These are phyloP conservation scores for Claviceps sp. DNA, from an alignment of 2,329 filamentous ascomycete species.

Conservation along the genomic window DNA sequence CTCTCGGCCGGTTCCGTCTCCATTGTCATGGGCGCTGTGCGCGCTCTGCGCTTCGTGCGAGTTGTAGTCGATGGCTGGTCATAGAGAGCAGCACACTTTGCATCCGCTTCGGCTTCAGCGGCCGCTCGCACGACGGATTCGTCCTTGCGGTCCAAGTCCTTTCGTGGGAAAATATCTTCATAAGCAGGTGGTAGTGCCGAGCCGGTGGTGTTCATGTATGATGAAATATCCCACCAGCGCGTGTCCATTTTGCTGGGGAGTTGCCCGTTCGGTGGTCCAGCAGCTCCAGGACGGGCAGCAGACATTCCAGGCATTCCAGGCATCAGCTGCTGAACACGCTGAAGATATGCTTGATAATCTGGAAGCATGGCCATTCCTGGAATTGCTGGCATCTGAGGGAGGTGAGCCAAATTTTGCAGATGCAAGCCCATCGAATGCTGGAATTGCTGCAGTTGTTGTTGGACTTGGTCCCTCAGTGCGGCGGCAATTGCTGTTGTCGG, in stretches of 20 bases:
- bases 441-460: constrained; percentile 61
- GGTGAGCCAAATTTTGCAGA: constrained; percentile 41
- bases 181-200: constrained; percentile 57
- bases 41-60: constrained; percentile 8
- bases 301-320: constrained; percentile 51
- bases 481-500: constrained; percentile 50
- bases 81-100: constrained; percentile 40
- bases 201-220: constrained; percentile 30
- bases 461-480: constrained; percentile 60
- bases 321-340: constrained; percentile 57
- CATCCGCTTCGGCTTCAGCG: constrained; percentile 44
- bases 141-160: constrained; percentile 41
- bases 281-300: constrained; percentile 35
- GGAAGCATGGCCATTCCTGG: constrained; percentile 50
- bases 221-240: constrained; percentile 57
- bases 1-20: constrained; percentile 24
- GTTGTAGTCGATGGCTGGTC: constrained; percentile 24
- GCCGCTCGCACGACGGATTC: constrained; percentile 43
- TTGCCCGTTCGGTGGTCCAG: constrained; percentile 29
- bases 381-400: constrained; percentile 41
- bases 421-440: constrained; percentile 57
- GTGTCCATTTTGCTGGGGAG: constrained; percentile 32
- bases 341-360: constrained; percentile 57
- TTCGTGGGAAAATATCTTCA: constrained; percentile 59
- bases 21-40: constrained; percentile 14